These are phyloP conservation scores for Elsinoe necatrix DNA, from an alignment of 2,329 filamentous ascomycete species.

Conservation along the genomic window DNA sequence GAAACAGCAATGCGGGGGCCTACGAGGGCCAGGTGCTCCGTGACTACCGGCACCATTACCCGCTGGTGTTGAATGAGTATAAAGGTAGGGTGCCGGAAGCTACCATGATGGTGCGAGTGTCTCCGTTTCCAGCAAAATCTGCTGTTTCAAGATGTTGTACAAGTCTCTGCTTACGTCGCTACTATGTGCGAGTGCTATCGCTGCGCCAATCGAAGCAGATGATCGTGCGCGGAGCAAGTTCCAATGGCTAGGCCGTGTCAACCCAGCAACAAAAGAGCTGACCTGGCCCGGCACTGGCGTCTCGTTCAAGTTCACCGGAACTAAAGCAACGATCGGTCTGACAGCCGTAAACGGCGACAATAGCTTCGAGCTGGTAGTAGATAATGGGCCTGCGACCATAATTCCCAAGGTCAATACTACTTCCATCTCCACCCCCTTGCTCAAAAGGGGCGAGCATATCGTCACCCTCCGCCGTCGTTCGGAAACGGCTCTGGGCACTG, in stretches of 20 bases:
- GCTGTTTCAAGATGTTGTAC: constrained; percentile 4
- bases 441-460: constrained; percentile 30
- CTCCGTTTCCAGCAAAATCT: not conserved
- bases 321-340: constrained; percentile 32
- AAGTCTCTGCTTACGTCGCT: not conserved
- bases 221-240: not conserved
- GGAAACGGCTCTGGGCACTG: constrained; percentile 30
- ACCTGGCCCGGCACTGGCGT: constrained; percentile 41
- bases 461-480: constrained; percentile 35
- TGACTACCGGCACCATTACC: constrained; percentile 1
- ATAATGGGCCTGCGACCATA: constrained; percentile 26
- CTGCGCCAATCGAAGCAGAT: not conserved
- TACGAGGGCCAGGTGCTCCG: not conserved
- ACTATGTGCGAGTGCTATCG: not conserved
- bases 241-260: constrained; percentile 35
- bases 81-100: not conserved
- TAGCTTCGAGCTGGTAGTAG: constrained; percentile 31
- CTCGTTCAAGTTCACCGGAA: constrained; percentile 35
- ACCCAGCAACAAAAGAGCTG: constrained; percentile 36
- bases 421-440: constrained; percentile 20
- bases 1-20: not conserved
- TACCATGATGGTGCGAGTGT: not conserved
- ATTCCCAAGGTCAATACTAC: constrained; percentile 23
- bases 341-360: constrained; percentile 28
- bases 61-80: not conserved